Evolutionary conservation across 768 basidiomycete genomes (phyloP).

Genomic region (Hirschioporus abietinus): DNA sequence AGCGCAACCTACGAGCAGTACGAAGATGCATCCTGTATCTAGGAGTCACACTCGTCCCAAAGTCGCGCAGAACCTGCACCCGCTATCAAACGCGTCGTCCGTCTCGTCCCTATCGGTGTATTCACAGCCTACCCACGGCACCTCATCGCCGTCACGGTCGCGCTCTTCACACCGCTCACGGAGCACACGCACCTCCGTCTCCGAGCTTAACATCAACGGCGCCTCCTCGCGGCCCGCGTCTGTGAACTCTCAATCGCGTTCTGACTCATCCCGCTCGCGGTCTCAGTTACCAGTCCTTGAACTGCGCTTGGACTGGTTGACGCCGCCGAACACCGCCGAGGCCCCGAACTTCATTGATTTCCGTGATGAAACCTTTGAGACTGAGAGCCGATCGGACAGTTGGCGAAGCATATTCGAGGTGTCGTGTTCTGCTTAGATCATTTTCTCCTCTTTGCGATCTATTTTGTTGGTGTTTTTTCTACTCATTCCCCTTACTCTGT

Average conservation of each 20-base stretch:
- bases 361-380: conserved; percentile 35
- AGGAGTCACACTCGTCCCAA: neutral
- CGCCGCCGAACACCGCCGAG: neutral
- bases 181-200: neutral
- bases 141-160: neutral
- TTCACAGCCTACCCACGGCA: neutral
- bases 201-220: neutral
- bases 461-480: neutral
- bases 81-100: neutral
- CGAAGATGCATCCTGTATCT: neutral
- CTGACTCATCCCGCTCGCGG: conserved; percentile 46
- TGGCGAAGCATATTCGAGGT: conserved; percentile 68
- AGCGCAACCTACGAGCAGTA: neutral
- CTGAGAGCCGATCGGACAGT: conserved; percentile 36
- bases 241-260: conserved; percentile 33
- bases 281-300: neutral
- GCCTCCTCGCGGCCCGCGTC: neutral
- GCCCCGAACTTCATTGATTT: conserved; percentile 56
- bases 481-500: neutral
- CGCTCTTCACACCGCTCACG: neutral
- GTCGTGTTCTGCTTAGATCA: conserved; percentile 7
- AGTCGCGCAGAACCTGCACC: neutral
- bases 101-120: neutral
- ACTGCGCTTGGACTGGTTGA: neutral
- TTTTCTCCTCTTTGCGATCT: neutral